A percentile compares a stretch with the other conserved stretches of the same genome.
Evolutionary conservation across 208 protist species (phyloP).

Genomic region (Crithidia sp.): DNA sequence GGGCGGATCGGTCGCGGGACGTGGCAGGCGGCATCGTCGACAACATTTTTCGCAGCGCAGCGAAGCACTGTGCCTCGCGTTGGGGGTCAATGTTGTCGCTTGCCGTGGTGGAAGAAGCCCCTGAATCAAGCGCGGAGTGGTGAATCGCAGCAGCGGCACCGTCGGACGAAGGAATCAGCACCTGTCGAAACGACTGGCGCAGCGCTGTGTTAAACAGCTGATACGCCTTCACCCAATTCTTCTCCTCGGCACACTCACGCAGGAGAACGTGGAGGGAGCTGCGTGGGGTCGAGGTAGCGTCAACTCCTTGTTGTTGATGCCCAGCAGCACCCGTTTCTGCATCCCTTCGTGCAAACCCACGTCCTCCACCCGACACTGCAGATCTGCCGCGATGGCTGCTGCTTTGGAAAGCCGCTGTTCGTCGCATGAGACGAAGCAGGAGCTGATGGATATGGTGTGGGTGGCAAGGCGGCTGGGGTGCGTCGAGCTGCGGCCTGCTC

Average conservation of each 20-base stretch:
- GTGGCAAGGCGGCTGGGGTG: not conserved
- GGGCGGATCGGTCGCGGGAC: slow-evolving; percentile 1
- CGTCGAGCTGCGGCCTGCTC: not conserved
- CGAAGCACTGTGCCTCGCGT: slow-evolving; percentile 42
- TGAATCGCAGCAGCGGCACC: not conserved
- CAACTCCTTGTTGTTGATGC: not conserved
- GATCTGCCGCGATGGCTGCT: not conserved
- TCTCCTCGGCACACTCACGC: slow-evolving; percentile 60
- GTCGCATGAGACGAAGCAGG: not conserved
- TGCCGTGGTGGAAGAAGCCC: not conserved
- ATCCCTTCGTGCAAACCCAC: not conserved
- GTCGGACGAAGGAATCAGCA: slow-evolving; percentile 8
- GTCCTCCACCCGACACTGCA: not conserved
- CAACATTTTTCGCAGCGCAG: slow-evolving; percentile 36
- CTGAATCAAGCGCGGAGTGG: no score
- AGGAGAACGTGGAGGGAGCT: slow-evolving; percentile 69
- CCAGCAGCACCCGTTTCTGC: not conserved
- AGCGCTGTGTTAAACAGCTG: slow-evolving; percentile 60
- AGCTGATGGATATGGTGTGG: not conserved
- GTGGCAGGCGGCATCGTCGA: slow-evolving; percentile 34
- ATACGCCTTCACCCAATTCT: slow-evolving; percentile 64
- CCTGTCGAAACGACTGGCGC: slow-evolving; percentile 26
- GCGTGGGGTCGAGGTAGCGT: not conserved
- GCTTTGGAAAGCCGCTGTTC: not conserved
- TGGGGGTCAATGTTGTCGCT: slow-evolving; percentile 8